Base-by-base conservation (phyloP, 2,329 filamentous ascomycete species). In the Macrophomina tecta region DNA sequence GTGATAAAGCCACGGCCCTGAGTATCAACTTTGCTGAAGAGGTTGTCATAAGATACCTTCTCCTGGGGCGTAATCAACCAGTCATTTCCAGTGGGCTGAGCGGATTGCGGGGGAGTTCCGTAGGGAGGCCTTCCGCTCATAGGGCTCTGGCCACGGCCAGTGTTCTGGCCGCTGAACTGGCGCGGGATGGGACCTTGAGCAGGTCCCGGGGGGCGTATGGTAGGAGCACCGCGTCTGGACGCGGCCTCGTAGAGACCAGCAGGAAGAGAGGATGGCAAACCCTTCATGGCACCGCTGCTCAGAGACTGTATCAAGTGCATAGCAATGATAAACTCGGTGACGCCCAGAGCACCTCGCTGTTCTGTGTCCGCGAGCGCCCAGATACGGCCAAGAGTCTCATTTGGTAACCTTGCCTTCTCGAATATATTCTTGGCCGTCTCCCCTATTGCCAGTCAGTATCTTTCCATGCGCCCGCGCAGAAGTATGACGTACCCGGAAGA, bases 291-390 rank as follows among this genome's bases (percentile, higher is more conserved):
- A 28, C 93, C 91, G 12, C 89, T 91, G 83, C 97, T 97, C 81
- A 92, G 93, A 12, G 93, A 97, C 14, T 93, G 94, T 69, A 99
- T 85, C 68, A 99, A 84, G 78, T 99, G 95, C 95, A 99, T 99
- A 53, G 95, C 95, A 74, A 99, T 96, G 75, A 97, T 91, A 77
- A 99, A 99, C 74, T 98, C 95, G 14, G 93, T 94, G 72, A 90
- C 85, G 67, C 94, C 91, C 42, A 99, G 85, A 38, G 91, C 89
- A 61, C 95, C 95, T 64, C 94, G 89, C 80, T 97, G 93, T 79
- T 97, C 94, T 0, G 93, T 95, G 77, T 99, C 95, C 28, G 94
- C 91, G 69, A 99, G 85, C 73, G 91, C 93, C 95, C 95, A 99
- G 82, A 99, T 97, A 71, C 91, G 89, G n/a, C 94, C 94, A 38